Evolutionary conservation across 2,329 filamentous ascomycete genomes (phyloP).

Genomic region (Xenosphaeropsis pyriputrescens): DNA sequence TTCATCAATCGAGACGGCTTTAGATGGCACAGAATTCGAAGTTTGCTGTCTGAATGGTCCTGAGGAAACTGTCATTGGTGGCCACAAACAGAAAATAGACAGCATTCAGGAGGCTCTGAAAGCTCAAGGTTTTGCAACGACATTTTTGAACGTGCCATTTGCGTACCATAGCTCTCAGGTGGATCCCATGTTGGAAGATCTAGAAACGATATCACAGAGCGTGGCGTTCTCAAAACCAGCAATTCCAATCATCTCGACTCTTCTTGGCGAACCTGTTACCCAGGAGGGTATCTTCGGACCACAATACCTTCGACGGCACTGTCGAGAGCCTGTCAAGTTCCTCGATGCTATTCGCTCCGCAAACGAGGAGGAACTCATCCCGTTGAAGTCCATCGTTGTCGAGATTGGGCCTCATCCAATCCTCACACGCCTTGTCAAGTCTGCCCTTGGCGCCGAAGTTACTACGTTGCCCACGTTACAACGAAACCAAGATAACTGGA

Average conservation of each 20-base stretch:
- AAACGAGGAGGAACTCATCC: constrained; percentile 39
- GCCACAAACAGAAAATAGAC: constrained; percentile 35
- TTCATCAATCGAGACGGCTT: constrained; percentile 28
- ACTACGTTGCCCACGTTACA: constrained; percentile 29
- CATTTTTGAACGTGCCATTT: constrained; percentile 45
- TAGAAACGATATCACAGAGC: background rate
- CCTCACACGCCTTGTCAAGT: constrained; percentile 51
- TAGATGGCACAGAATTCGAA: constrained; percentile 26
- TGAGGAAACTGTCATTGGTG: constrained; percentile 54
- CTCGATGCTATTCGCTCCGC: constrained; percentile 44
- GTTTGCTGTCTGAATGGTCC: constrained; percentile 61
- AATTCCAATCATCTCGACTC: constrained; percentile 52
- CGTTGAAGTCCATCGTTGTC: constrained; percentile 53
- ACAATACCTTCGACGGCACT: constrained; percentile 48
- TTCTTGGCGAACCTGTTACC: constrained; percentile 42
- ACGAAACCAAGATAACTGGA: constrained; percentile 35
- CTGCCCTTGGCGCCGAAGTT: constrained; percentile 31
- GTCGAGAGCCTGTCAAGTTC: constrained; percentile 58
- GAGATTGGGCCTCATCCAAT: constrained; percentile 61
- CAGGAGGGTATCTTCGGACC: constrained; percentile 40
- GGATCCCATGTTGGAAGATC: constrained; percentile 34
- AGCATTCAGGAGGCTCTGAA: constrained; percentile 30
- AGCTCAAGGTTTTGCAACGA: constrained; percentile 37
- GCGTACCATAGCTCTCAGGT: constrained; percentile 52
- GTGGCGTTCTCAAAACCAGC: constrained; percentile 34